Percentiles rank a stretch among this genome's conserved stretches.
Conservation (phyloP, 2,329 filamentous ascomycete genomes). For the Colletotrichum sp. region DNA sequence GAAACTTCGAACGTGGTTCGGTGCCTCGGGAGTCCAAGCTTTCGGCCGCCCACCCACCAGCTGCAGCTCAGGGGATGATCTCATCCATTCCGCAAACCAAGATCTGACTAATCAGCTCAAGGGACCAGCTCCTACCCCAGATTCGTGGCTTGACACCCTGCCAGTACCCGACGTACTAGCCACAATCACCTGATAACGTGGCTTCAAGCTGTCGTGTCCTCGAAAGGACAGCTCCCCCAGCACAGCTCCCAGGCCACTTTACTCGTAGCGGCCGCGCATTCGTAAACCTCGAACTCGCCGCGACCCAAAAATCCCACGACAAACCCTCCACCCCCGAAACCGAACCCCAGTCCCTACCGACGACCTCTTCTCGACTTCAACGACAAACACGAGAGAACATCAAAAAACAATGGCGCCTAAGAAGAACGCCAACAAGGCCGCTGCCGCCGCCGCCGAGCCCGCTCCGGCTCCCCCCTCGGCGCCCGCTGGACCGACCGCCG, state of each 20-base stretch:
- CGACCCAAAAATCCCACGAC: conserved; percentile 13
- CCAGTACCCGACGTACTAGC: neutral
- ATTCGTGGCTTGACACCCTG: conserved; percentile 11
- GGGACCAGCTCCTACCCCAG: conserved; percentile 5
- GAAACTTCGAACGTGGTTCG: neutral
- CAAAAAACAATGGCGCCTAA: conserved; percentile 55
- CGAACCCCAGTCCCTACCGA: neutral
- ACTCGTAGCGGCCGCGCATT: neutral
- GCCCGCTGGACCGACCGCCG: conserved; percentile 18
- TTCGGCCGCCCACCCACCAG: neutral
- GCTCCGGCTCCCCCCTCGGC: conserved; percentile 24
- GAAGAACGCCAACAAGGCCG: conserved; percentile 36
- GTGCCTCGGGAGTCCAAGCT: conserved; percentile 17
- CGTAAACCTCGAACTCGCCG: neutral
- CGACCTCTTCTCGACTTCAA: neutral
- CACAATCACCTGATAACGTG: conserved; percentile 18
- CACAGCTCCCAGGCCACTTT: neutral
- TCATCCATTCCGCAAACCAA: neutral
- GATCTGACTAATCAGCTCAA: conserved; percentile 15
- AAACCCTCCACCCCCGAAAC: neutral
- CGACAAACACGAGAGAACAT: neutral
- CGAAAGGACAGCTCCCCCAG: conserved; percentile 21
- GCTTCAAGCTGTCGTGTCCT: conserved; percentile 41
- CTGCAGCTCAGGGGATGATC: conserved; percentile 9
- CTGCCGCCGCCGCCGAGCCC: conserved; percentile 11